phyloP scores from a whole-genome alignment of 305 asterid genomes.

The Nicotiana rustica region DNA sequence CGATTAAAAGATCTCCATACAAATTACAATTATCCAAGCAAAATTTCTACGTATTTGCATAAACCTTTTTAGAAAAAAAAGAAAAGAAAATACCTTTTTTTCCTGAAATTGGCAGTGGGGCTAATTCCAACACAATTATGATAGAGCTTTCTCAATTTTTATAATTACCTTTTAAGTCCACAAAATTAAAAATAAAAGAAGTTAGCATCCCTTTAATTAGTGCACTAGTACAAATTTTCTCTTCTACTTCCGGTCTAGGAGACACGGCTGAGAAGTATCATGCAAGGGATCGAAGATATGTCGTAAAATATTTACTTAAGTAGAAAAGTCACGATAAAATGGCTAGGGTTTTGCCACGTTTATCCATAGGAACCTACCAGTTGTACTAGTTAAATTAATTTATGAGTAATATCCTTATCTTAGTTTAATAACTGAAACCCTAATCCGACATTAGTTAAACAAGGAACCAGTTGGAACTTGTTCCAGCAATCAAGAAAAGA shows the following conservation, averaged over 20 bases:
- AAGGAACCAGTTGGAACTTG: neutral
- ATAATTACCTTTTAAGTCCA: neutral
- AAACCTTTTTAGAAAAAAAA: neutral
- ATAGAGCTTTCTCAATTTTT: neutral
- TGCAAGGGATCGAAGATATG: neutral
- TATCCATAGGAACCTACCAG: conserved; percentile 6
- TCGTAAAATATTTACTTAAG: neutral
- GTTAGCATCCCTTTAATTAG: neutral
- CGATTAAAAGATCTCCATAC: neutral
- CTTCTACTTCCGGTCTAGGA: neutral
- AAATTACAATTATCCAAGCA: neutral
- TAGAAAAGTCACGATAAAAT: too few species aligned
- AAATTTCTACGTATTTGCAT: neutral
- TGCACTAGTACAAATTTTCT: neutral
- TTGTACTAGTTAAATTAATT: conserved; percentile 28
- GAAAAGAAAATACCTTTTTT: too few species aligned
- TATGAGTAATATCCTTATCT: neutral
- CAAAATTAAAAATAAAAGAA: neutral
- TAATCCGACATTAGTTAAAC: conserved; percentile 16
- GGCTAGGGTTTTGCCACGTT: conserved; percentile 33
- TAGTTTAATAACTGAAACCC: conserved; percentile 29
- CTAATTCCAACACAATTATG: neutral
- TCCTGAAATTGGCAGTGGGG: neutral
- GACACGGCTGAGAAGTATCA: neutral
- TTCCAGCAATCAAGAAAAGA: conserved; percentile 24